Conservation (phyloP, 73 alveolate genomes). For the Paramecium tetraurelia region DNA sequence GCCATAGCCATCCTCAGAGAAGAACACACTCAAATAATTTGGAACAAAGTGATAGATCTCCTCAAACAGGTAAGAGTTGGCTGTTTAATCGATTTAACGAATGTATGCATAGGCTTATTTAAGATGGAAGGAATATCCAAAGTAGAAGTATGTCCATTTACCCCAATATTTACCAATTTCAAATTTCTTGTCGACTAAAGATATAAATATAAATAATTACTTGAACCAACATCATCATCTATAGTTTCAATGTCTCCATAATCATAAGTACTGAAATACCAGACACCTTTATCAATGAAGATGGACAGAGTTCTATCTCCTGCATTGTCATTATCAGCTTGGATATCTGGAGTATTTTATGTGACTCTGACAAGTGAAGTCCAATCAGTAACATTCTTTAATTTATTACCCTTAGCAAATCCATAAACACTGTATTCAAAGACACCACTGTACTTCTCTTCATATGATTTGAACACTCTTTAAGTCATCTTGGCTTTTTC, state of each 20-base stretch:
- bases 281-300: neutral
- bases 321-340: conserved; percentile 30
- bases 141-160: conserved; percentile 45
- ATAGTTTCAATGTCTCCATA: conserved; percentile 26
- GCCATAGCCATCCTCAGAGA: conserved; percentile 13
- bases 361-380: conserved; percentile 33
- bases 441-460: conserved; percentile 47
- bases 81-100: neutral
- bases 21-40: conserved; percentile 5
- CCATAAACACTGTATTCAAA: conserved; percentile 57
- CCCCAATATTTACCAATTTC: neutral
- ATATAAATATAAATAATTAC: neutral
- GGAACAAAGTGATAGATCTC: conserved; percentile 30
- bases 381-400: neutral
- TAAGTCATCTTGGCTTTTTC: neutral
- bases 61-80: neutral
- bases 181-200: conserved; percentile 3
- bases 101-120: conserved; percentile 40
- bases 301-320: conserved; percentile 43
- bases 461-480: neutral
- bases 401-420: conserved; percentile 14
- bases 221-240: conserved; percentile 29
- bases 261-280: conserved; percentile 13
- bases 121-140: conserved; percentile 11
- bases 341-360: conserved; percentile 24